Conservation (phyloP, 768 basidiomycete species). For the Tylopilus intermedius region DNA sequence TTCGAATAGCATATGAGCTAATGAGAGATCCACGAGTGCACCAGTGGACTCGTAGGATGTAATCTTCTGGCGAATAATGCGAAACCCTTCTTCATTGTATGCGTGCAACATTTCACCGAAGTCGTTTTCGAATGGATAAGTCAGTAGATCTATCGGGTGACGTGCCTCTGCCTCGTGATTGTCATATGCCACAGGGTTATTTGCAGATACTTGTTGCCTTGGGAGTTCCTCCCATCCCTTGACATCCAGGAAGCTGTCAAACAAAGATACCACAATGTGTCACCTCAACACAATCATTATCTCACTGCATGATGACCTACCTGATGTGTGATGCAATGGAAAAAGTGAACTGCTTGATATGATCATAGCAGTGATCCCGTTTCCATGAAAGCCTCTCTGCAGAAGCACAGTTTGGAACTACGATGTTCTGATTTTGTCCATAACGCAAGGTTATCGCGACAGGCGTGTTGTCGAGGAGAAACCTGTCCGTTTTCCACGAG, state of each 20-base stretch:
- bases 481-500: not conserved
- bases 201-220: accelerated
- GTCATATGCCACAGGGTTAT: not conserved
- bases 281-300: too few relatives aligned
- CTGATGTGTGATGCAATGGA: not conserved
- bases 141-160: not conserved
- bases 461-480: not conserved
- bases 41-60: accelerated
- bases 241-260: not conserved
- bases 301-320: too few relatives aligned
- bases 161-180: accelerated
- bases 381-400: not conserved
- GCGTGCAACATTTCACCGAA: not conserved
- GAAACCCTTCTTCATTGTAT: not conserved
- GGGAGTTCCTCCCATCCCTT: not conserved
- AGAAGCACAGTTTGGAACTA: not conserved
- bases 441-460: constrained; percentile 4
- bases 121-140: not conserved
- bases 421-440: constrained; percentile 4
- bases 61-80: not conserved
- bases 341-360: not conserved
- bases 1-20: not conserved
- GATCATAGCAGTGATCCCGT: too few relatives aligned
- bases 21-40: not conserved
- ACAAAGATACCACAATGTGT: too few relatives aligned